Evolutionary conservation across 495 filamentous ascomycete genomes (phyloP), one percentile per base, ranked within the genome.

Genomic region (Xylaria venustula): DNA sequence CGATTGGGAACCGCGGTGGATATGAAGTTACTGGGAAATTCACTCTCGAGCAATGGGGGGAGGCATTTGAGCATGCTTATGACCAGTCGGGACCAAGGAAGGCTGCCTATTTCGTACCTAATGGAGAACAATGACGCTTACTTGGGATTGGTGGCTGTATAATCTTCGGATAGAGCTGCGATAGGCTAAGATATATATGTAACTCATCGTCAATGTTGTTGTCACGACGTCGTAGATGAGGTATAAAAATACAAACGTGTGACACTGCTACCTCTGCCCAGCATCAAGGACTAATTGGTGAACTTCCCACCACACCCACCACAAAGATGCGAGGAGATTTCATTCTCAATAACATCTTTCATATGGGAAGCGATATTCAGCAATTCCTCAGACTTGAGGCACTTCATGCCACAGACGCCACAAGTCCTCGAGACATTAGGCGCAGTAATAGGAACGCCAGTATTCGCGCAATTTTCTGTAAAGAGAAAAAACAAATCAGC

Each of bases 231-330:
- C n/a, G n/a, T n/a, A n/a, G n/a, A n/a, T n/a, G n/a, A n/a, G n/a
- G n/a, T n/a, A n/a, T n/a, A n/a, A n/a, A n/a, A n/a, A n/a, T n/a
- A n/a, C n/a, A n/a, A n/a, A 5, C 30, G 30, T 34, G 11, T 11
- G 30, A 11, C 30, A 34, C 30, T 34, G 11, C 30, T 34, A 34
- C n/a, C n/a, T n/a, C n/a, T n/a, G n/a, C n/a, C n/a, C n/a, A n/a
- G n/a, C n/a, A n/a, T n/a, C n/a, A n/a, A n/a, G n/a, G n/a, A n/a
- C n/a, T n/a, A n/a, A n/a, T n/a, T n/a, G n/a, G n/a, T n/a, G n/a
- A 80, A 81, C 69, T 80, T 81, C 11, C 79, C 79, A 2, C 77
- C 76, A 56, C 79, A 81, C 3, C 70, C 65, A 9, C 76, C 76
- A 44, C 79, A 81, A 0, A 71, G 41, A 19, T 75, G 73, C 1